These are phyloP conservation scores for Lumnitzera racemosa DNA, from an alignment of 345 rosid species.

Conservation along the genomic window DNA sequence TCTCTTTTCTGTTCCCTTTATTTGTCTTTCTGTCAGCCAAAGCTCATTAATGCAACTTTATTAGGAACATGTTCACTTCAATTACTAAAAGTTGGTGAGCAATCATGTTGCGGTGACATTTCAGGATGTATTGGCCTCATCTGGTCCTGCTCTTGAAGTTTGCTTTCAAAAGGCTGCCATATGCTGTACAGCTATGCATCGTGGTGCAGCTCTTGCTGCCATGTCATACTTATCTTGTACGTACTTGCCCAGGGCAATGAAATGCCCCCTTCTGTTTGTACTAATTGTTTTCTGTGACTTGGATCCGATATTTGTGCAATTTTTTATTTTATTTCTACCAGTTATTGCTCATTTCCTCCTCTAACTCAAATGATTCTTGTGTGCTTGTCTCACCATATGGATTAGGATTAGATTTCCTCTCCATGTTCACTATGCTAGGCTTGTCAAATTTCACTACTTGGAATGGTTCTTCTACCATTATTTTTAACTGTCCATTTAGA, in stretches of 20 bases:
- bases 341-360: no score
- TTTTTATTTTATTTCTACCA: no score
- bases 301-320: neutral
- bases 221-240: constrained; percentile 90
- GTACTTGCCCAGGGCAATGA: constrained; percentile 8
- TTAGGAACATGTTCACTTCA: neutral
- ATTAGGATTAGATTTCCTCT: no score
- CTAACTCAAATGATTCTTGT: no score
- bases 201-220: constrained; percentile 94
- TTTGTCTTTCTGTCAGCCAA: no score
- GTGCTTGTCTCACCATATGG: no score
- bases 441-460: no score
- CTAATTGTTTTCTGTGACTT: neutral
- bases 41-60: no score
- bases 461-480: no score
- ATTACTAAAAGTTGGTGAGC: constrained; percentile 4
- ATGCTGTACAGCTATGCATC: constrained; percentile 98
- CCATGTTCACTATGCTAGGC: no score
- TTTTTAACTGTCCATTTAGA: no score
- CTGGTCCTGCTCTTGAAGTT: constrained; percentile 71
- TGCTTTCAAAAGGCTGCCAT: constrained; percentile 97
- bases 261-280: neutral
- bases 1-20: constrained; percentile 3
- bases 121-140: constrained; percentile 75
- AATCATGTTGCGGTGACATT: constrained; percentile 3